Evolutionary conservation across 805 yeast genomes (phyloP).

Genomic region (Jamesozyma lodderae): DNA sequence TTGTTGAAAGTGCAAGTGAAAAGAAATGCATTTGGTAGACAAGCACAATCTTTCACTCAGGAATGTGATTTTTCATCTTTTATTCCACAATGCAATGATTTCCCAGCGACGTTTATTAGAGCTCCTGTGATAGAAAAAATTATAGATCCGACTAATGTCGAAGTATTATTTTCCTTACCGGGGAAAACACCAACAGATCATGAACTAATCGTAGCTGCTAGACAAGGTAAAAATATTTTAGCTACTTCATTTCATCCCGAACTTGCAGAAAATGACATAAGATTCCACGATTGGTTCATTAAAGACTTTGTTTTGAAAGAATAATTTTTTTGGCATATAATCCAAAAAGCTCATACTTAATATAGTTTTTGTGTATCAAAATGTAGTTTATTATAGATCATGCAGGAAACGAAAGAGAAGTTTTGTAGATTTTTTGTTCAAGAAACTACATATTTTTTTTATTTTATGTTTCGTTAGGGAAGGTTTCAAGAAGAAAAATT

Average conservation of each 20-base stretch:
- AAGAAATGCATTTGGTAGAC: slow-evolving; percentile 75
- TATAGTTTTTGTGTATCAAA: no score
- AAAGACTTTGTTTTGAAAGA: slow-evolving; percentile 43
- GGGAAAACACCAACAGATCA: slow-evolving; percentile 5
- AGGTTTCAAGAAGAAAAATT: no score
- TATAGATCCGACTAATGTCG: slow-evolving; percentile 24
- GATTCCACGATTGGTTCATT: slow-evolving; percentile 67
- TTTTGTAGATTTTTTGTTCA: no score
- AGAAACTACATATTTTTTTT: no score
- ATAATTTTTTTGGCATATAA: no score
- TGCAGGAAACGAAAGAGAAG: no score
- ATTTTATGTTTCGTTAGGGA: no score
- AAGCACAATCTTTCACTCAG: slow-evolving; percentile 53
- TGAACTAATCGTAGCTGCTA: slow-evolving; percentile 55
- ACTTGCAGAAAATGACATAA: slow-evolving; percentile 40
- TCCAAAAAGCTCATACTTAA: no score
- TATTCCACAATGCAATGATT: slow-evolving; percentile 33
- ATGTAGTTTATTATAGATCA: no score
- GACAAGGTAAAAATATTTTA: slow-evolving; percentile 48
- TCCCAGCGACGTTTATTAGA: slow-evolving; percentile 51
- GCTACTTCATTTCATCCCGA: slow-evolving; percentile 84
- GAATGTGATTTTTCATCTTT: slow-evolving; percentile 30
- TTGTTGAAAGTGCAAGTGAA: slow-evolving; percentile 56
- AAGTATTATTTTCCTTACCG: slow-evolving; percentile 34
- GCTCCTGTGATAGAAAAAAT: slow-evolving; percentile 57